Percentiles rank a stretch among this genome's conserved stretches.
Conservation (phyloP, 495 filamentous ascomycete species). For the Neurospora sp. region DNA sequence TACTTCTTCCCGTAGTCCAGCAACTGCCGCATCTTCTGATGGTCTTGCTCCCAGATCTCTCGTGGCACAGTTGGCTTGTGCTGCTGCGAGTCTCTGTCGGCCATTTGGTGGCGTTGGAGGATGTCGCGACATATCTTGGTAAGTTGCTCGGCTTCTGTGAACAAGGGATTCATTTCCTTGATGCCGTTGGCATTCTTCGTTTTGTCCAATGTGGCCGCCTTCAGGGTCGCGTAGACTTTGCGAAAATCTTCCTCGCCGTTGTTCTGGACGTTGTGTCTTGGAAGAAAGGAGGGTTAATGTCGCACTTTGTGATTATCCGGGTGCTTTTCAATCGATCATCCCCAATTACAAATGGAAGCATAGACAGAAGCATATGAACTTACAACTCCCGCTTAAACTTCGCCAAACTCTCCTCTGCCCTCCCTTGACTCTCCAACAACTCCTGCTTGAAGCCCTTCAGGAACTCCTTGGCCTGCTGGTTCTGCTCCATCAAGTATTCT, state of each 20-base stretch:
- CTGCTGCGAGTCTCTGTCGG: slow-evolving; percentile 4
- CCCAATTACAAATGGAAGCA: not conserved
- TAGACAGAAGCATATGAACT: not conserved
- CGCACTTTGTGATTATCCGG: not conserved
- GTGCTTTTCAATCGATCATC: not conserved
- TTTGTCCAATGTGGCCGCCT: not conserved
- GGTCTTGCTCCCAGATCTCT: slow-evolving; percentile 27
- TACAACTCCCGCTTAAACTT: slow-evolving; percentile 11
- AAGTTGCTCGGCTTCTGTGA: slow-evolving; percentile 7
- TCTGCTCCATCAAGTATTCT: slow-evolving; percentile 14
- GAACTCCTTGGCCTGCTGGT: slow-evolving; percentile 20
- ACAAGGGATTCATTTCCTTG: slow-evolving; percentile 7
- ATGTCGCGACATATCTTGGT: slow-evolving; percentile 8
- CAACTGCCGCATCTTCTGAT: slow-evolving; percentile 20
- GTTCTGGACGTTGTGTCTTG: not conserved
- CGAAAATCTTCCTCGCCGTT: not conserved
- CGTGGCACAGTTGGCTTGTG: slow-evolving; percentile 8
- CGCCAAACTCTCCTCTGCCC: slow-evolving; percentile 6
- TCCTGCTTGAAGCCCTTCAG: slow-evolving; percentile 20
- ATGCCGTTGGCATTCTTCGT: not conserved
- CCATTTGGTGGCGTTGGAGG: slow-evolving; percentile 9
- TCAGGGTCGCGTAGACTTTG: not conserved
- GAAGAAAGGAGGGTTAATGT: not conserved
- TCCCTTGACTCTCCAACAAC: slow-evolving; percentile 11
- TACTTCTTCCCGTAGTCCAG: slow-evolving; percentile 21